These are phyloP conservation scores for Coleophoma cylindrospora DNA, from an alignment of 2,329 filamentous ascomycete species.

Conservation along the genomic window DNA sequence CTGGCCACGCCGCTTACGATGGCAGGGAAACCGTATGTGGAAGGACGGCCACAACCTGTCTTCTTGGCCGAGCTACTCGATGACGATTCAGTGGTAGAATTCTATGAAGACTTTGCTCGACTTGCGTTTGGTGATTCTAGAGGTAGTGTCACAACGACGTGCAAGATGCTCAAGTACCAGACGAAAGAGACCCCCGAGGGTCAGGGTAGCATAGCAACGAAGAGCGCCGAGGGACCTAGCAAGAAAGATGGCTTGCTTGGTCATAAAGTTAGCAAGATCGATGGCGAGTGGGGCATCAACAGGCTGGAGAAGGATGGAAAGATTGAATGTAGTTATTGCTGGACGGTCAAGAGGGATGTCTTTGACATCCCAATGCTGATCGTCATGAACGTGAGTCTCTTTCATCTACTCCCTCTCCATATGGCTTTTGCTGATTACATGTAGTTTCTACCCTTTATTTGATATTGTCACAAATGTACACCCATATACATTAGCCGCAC, in stretches of 20 bases:
- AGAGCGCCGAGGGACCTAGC: slow-evolving; percentile 11
- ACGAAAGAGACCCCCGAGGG: slow-evolving; percentile 51
- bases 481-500: too few relatives aligned
- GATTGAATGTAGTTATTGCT: slow-evolving; percentile 92
- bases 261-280: slow-evolving; percentile 56
- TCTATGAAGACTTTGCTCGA: slow-evolving; percentile 92
- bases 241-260: slow-evolving; percentile 33
- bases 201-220: slow-evolving; percentile 9
- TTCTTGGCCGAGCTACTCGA: slow-evolving; percentile 91
- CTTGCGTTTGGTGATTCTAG: slow-evolving; percentile 89
- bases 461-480: too few relatives aligned
- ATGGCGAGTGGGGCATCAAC: slow-evolving; percentile 74
- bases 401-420: background rate
- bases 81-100: slow-evolving; percentile 87
- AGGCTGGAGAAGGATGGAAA: slow-evolving; percentile 82
- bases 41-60: slow-evolving; percentile 65
- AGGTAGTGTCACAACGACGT: slow-evolving; percentile 77
- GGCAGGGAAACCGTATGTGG: slow-evolving; percentile 27
- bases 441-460: too few relatives aligned
- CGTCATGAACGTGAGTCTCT: slow-evolving; percentile 84
- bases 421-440: too few relatives aligned
- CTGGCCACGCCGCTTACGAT: slow-evolving; percentile 45
- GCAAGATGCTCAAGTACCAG: slow-evolving; percentile 86
- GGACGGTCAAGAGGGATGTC: slow-evolving; percentile 93
- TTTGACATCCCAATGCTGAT: slow-evolving; percentile 99